Evolutionary conservation across 805 yeast genomes (phyloP).

Genomic region (Starmerella apicola): DNA sequence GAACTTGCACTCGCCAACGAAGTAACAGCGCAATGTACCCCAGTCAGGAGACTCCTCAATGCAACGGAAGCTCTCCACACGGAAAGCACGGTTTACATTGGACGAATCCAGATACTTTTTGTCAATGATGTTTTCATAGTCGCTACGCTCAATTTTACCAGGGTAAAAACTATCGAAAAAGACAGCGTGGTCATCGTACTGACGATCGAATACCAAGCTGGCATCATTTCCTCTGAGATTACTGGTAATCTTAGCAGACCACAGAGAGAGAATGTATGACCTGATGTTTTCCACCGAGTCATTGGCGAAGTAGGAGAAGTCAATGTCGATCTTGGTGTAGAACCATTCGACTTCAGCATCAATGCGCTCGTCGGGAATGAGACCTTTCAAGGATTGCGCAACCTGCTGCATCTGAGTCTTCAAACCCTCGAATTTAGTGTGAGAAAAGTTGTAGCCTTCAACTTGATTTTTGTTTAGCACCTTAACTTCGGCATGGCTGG

Average conservation of each 20-base stretch:
- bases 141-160: constrained; percentile 35
- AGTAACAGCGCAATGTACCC: constrained; percentile 56
- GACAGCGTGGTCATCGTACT: constrained; percentile 75
- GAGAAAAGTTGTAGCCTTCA: constrained; percentile 46
- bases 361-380: constrained; percentile 76
- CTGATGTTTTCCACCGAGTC: constrained; percentile 73
- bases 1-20: constrained; percentile 67
- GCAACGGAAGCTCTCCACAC: constrained; percentile 61
- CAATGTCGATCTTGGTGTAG: constrained; percentile 76
- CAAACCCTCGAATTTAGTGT: constrained; percentile 66
- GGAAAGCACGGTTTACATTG: constrained; percentile 35
- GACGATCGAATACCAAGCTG: constrained; percentile 66
- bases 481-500: constrained; percentile 21
- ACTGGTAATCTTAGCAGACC: constrained; percentile 87
- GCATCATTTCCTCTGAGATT: constrained; percentile 37
- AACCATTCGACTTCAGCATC: constrained; percentile 85
- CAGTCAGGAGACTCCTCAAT: constrained; percentile 27
- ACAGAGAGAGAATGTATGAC: constrained; percentile 72
- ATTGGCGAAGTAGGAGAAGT: constrained; percentile 80
- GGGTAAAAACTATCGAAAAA: constrained; percentile 66
- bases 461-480: constrained; percentile 14
- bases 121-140: constrained; percentile 68
- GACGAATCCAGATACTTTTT: constrained; percentile 48
- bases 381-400: constrained; percentile 75
- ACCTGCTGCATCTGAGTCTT: constrained; percentile 69